Evolutionary conservation across 139 green algal species (phyloP).

Genomic region (Choricystis sp.): DNA sequence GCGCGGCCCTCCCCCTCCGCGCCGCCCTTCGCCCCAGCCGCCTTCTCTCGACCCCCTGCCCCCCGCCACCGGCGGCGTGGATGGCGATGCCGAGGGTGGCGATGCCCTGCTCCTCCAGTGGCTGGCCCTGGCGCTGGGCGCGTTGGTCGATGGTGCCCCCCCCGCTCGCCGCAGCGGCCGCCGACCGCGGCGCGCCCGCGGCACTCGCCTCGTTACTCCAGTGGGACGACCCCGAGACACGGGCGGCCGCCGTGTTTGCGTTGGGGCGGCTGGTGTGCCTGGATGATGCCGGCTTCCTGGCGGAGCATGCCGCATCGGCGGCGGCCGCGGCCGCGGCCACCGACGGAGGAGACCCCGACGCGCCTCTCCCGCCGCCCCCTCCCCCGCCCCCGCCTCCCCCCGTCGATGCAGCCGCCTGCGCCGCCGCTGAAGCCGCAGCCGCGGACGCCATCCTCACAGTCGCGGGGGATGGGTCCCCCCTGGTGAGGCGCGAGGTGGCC

Average conservation of each 20-base stretch:
- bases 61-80: conserved; percentile 8
- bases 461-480: conserved; percentile 45
- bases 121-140: background rate
- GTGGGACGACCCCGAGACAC: conserved; percentile 44
- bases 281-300: conserved; percentile 1
- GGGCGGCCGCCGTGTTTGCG: conserved; percentile 73
- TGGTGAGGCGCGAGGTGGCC: conserved; percentile 61
- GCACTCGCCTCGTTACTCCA: conserved; percentile 27
- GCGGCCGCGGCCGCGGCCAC: background rate
- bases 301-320: background rate
- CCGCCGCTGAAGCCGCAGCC: conserved; percentile 16
- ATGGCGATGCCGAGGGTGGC: background rate
- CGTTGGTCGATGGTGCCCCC: background rate
- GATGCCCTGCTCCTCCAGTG: background rate
- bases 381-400: too few species aligned
- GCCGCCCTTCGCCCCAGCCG: background rate
- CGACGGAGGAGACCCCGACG: background rate
- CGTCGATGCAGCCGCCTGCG: background rate
- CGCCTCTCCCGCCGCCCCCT: too few species aligned
- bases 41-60: conserved; percentile 5
- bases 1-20: background rate
- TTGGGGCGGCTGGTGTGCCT: conserved; percentile 56
- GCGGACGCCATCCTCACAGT: conserved; percentile 25
- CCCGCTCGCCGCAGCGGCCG: background rate
- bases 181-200: conserved; percentile 23